phyloP scores from a whole-genome alignment of 768 basidiomycete species.

The Mycena crocata region DNA sequence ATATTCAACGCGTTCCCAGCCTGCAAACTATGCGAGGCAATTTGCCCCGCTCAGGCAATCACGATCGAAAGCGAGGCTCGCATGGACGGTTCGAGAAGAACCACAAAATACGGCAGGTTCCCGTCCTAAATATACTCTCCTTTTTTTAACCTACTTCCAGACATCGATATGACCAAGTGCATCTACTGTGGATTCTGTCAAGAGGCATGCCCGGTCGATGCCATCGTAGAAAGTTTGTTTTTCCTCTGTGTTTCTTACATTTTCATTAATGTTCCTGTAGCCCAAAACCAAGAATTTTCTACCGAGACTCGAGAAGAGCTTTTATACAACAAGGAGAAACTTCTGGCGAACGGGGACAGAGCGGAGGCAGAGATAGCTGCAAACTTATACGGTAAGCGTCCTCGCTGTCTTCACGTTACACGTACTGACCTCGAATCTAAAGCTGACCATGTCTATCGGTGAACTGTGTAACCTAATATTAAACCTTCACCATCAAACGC shows the following conservation, averaged over 20 bases:
- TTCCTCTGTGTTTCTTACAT: constrained; percentile 3
- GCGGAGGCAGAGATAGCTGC: constrained; percentile 98
- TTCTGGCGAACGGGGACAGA: constrained; percentile 94
- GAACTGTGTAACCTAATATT: constrained; percentile 43
- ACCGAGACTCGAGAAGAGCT: constrained; percentile 98
- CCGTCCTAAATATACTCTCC: constrained; percentile 5
- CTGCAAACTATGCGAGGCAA: constrained; percentile 99
- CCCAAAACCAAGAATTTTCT: constrained; percentile 97
- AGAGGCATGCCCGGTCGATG: constrained; percentile 99
- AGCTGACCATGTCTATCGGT: constrained; percentile 93
- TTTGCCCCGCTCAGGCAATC: constrained; percentile 99
- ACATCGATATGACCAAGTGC: constrained; percentile 99
- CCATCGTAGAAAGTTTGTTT: constrained; percentile 95
- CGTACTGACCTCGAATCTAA: constrained; percentile 31
- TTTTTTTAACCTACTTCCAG: constrained; percentile 51
- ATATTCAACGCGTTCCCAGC: constrained; percentile 59
- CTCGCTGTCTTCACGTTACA: constrained; percentile 34
- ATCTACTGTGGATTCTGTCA: constrained; percentile 99
- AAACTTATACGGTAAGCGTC: constrained; percentile 75
- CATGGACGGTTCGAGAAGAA: constrained; percentile 93
- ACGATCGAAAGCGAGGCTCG: constrained; percentile 99
- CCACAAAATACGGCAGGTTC: constrained; percentile 92
- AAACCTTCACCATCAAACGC: constrained; percentile 26
- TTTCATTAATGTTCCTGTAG: constrained; percentile 52
- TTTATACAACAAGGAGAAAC: constrained; percentile 99